phyloP scores from a whole-genome alignment of 1,284 basidiomycete genomes.

The Cutaneotrichosporon curvatum region DNA sequence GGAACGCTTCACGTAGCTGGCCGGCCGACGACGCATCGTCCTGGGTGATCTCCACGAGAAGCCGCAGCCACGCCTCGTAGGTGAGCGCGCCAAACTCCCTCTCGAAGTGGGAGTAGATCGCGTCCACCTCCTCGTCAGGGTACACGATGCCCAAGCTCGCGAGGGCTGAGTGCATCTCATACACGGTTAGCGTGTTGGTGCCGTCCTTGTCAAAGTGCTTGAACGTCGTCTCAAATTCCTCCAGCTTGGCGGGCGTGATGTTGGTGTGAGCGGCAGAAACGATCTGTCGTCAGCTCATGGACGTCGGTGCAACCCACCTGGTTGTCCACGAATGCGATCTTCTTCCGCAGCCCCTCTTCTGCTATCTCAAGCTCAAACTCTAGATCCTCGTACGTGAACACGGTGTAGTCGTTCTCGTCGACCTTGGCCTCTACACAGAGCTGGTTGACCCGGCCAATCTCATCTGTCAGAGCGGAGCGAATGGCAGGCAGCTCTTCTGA shows the following conservation, averaged over 20 bases:
- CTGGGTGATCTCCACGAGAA: constrained; percentile 85
- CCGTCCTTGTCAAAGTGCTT: constrained; percentile 94
- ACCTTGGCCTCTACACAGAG: constrained; percentile 67
- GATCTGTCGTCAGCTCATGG: constrained; percentile 53
- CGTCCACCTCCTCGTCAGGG: constrained; percentile 79
- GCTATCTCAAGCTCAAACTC: constrained; percentile 83
- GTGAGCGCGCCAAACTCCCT: constrained; percentile 80
- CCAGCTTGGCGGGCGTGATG: constrained; percentile 86
- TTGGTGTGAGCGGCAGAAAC: constrained; percentile 56
- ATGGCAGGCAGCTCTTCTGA: constrained; percentile 16
- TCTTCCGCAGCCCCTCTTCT: constrained; percentile 72
- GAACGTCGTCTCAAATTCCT: constrained; percentile 96
- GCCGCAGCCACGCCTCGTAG: constrained; percentile 90
- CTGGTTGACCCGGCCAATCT: neutral
- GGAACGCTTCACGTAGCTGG: constrained; percentile 88
- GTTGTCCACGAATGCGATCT: constrained; percentile 92
- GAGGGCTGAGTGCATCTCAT: constrained; percentile 85
- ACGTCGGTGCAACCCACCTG: constrained; percentile 55
- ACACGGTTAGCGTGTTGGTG: constrained; percentile 72
- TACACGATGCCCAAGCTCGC: constrained; percentile 92
- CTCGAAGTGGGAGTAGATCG: constrained; percentile 73
- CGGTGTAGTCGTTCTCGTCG: constrained; percentile 94
- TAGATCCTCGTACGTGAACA: constrained; percentile 83
- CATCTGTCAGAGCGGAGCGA: neutral
- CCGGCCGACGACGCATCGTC: constrained; percentile 83